Conservation (phyloP, 805 yeast genomes). For the Cyberlindnera bimundalis region DNA sequence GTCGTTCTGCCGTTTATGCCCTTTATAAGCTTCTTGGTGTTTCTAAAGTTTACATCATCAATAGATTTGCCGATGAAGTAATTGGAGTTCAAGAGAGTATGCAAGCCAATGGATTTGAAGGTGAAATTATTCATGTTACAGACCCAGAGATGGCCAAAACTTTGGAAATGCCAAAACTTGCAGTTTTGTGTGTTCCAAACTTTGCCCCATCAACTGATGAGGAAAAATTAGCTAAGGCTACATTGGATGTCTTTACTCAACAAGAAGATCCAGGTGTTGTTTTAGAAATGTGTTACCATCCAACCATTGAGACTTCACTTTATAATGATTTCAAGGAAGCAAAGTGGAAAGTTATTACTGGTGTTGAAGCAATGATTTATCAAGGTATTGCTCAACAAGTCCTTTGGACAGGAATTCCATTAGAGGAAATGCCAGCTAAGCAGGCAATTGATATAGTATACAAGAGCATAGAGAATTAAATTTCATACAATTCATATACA, state of each 20-base stretch:
- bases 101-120: slow-evolving; percentile 23
- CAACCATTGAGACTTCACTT: slow-evolving; percentile 21
- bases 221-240: slow-evolving; percentile 22
- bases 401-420: slow-evolving; percentile 24
- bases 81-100: slow-evolving; percentile 17
- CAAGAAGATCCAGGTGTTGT: slow-evolving; percentile 21
- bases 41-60: slow-evolving; percentile 25
- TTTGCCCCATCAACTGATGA: slow-evolving; percentile 19
- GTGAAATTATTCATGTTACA: slow-evolving; percentile 25
- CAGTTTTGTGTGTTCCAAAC: slow-evolving; percentile 26
- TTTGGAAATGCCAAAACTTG: slow-evolving; percentile 19
- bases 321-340: slow-evolving; percentile 15
- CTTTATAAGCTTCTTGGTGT: slow-evolving; percentile 23
- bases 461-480: slow-evolving; percentile 11
- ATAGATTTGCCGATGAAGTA: slow-evolving; percentile 25
- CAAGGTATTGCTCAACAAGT: slow-evolving; percentile 28
- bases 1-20: slow-evolving; percentile 27
- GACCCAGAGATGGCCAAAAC: slow-evolving; percentile 21
- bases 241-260: slow-evolving; percentile 22
- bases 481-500: not conserved
- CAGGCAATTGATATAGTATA: slow-evolving; percentile 14
- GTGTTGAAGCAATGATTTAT: slow-evolving; percentile 29
- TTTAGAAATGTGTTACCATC: slow-evolving; percentile 28
- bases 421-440: slow-evolving; percentile 20
- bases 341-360: slow-evolving; percentile 25